Conservation (phyloP, 164 flowering plant species). For the Umbellularia californica region DNA sequence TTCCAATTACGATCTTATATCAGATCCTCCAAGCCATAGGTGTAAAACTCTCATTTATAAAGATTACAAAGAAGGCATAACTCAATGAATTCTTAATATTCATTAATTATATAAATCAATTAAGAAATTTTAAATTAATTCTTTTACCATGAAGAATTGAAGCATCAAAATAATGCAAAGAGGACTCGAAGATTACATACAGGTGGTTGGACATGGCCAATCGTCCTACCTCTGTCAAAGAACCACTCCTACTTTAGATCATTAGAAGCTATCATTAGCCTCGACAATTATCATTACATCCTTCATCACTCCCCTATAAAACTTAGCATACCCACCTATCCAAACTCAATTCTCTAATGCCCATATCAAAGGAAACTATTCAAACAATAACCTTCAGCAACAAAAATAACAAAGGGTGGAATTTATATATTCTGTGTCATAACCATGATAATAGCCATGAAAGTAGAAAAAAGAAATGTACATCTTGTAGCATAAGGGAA, state of each 20-base stretch:
- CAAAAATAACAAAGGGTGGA: neutral
- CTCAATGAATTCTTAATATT: neutral
- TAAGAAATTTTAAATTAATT: neutral
- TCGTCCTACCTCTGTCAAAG: constrained; percentile 82
- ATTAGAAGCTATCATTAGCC: constrained; percentile 53
- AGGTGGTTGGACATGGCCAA: constrained; percentile 82
- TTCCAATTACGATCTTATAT: constrained; percentile 66
- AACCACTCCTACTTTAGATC: constrained; percentile 84
- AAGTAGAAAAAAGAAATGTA: neutral
- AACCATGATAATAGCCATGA: neutral
- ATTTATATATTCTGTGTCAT: neutral
- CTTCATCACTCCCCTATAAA: constrained; percentile 63
- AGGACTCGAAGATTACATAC: constrained; percentile 76
- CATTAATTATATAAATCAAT: neutral
- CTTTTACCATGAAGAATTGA: constrained; percentile 78
- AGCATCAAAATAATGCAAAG: constrained; percentile 77
- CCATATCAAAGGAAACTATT: constrained; percentile 5
- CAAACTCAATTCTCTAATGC: constrained; percentile 76
- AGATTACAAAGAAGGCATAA: neutral
- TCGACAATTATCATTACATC: constrained; percentile 73
- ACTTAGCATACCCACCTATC: constrained; percentile 92
- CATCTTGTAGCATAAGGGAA: too few species aligned
- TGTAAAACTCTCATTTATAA: constrained; percentile 51
- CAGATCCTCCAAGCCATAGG: constrained; percentile 68
- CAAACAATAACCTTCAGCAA: neutral